Conservation (phyloP, 2,329 filamentous ascomycete species). For the Talaromyces sp. region DNA sequence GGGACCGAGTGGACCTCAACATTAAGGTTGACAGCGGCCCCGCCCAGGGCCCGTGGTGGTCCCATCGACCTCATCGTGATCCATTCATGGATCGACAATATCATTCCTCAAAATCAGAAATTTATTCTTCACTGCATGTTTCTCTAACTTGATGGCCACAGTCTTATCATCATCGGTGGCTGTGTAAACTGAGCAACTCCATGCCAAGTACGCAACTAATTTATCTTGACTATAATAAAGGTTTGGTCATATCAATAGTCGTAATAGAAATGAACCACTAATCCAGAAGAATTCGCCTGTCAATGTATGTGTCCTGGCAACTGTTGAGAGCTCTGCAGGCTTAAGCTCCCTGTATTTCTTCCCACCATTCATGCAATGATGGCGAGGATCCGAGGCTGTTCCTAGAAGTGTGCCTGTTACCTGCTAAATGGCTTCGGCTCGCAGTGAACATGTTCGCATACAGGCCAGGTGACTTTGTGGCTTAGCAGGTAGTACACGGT, state of each 20-base stretch:
- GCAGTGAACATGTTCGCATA: neutral
- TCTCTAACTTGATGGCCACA: neutral
- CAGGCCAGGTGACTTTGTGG: neutral
- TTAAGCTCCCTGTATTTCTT: neutral
- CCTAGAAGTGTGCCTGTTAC: neutral
- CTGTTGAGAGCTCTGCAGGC: neutral
- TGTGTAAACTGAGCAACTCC: neutral
- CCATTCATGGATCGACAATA: neutral
- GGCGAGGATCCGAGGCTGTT: neutral
- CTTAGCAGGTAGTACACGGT: neutral
- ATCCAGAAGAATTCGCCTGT: neutral
- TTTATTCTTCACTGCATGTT: neutral
- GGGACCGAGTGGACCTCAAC: neutral
- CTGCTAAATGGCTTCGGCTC: neutral
- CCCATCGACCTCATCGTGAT: neutral
- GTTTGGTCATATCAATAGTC: neutral
- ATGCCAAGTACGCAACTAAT: neutral
- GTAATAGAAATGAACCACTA: neutral
- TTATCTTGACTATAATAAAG: neutral
- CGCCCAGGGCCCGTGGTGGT: neutral
- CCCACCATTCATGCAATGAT: neutral
- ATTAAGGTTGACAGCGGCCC: neutral
- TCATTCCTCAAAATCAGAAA: neutral
- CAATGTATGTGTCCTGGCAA: neutral
- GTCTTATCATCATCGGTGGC: neutral